phyloP scores from a whole-genome alignment of 2,329 filamentous ascomycete species.

The Colletotrichum higginsianum region DNA sequence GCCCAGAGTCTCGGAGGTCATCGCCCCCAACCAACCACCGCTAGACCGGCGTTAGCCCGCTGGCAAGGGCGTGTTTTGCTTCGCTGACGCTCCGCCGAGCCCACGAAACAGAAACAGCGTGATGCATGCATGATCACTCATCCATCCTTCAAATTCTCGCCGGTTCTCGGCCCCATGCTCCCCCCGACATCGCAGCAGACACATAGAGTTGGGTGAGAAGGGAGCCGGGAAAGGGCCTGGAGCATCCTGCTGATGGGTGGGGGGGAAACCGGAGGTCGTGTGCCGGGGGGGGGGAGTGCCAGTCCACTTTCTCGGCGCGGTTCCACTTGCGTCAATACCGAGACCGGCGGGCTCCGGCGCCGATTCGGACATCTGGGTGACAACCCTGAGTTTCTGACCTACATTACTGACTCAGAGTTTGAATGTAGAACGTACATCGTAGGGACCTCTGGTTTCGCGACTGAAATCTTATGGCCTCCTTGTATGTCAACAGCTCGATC shows the following conservation, averaged over 20 bases:
- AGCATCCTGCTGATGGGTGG: neutral
- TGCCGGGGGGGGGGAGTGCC: slow-evolving; percentile 3
- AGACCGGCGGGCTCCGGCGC: slow-evolving; percentile 24
- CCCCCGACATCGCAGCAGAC: slow-evolving; percentile 33
- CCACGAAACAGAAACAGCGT: slow-evolving; percentile 14
- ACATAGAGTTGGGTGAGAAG: neutral
- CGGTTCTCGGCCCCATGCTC: too few species aligned
- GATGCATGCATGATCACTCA: slow-evolving; percentile 29
- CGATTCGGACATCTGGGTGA: slow-evolving; percentile 23
- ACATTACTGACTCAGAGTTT: neutral
- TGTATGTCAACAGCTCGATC: neutral
- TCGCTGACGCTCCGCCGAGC: slow-evolving; percentile 10
- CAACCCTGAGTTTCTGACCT: slow-evolving; percentile 9
- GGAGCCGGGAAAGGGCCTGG: slow-evolving; percentile 7
- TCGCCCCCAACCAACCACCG: slow-evolving; percentile 4
- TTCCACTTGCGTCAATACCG: slow-evolving; percentile 12
- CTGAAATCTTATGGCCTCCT: neutral
- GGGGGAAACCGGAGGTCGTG: slow-evolving; percentile 12
- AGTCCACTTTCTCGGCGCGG: slow-evolving; percentile 37
- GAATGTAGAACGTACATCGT: neutral
- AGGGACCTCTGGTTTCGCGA: neutral
- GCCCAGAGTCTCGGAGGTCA: slow-evolving; percentile 8
- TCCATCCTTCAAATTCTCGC: neutral
- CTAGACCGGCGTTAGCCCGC: neutral
- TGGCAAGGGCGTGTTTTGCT: slow-evolving; percentile 8